Evolutionary conservation across 1,284 basidiomycete species (phyloP), one percentile per base, ranked within the genome.

Genomic region (Papiliotrema laurentii): DNA sequence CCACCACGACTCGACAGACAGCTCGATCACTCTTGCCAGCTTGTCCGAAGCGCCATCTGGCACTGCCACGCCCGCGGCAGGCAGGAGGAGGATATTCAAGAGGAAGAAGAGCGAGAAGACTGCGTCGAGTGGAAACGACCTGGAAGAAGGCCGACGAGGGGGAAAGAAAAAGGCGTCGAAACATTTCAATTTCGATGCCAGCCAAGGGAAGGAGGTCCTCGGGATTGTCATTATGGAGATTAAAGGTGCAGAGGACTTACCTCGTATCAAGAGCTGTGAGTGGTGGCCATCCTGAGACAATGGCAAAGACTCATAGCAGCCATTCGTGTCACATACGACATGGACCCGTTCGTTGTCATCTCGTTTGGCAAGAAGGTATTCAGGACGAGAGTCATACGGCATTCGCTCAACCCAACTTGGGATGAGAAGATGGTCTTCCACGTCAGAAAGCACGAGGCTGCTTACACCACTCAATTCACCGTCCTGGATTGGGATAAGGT

Each of bases 291-390:
- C 26, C 31, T n/a, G 16, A 13, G 27, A 22, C 19, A 26, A 21
- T 16, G 13, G 19, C 19, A 43, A 31, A 58, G 39, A 54, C 53
- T 11, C 21, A 11, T 14, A 4, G 5, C 45, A 71, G 69, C 71
- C 10, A 49, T 74, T 10, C 59, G 64, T 19, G 57, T 71, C 18
- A 62, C 64, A 5, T 72, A 64, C 43, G 93, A 97, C 67, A 97
- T 97, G 92, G 92, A 98, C 63, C 92, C 92, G 0, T 97, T 97
- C 64, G 87, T 91, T 14, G 91, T 98, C 57, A 82, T 93, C 57
- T 92, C 89, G 2, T 97, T 98, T 59, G 89, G 92, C 31, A 93
- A 94, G 75, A 97, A 97, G 72, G 89, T 97, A 10, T 97, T 97
- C 76, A 81, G 93, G 3, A 97, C 92, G 0, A 84, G 90, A 39